Base-by-base conservation (phyloP, 352 stramenopile species). In the Peronospora farinosa region DNA sequence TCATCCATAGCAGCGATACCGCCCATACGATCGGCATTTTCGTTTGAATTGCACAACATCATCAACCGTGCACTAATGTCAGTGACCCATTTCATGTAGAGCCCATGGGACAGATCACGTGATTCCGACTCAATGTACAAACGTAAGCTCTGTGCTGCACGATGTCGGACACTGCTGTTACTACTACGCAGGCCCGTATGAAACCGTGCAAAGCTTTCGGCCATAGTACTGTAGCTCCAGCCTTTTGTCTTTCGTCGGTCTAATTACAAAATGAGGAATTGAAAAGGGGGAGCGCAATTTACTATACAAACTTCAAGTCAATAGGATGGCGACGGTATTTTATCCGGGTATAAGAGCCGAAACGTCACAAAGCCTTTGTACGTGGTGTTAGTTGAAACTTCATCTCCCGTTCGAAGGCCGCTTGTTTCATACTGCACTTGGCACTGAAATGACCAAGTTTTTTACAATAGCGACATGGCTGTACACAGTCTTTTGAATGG, bases 1-100 rank as follows among this genome's bases (percentile, higher is more conserved):
- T 94, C 78, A 63, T 94, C 84, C 84, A 94, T 94, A 54, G 84
- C 84, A 3, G 80, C 78, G 57, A 94, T 92, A 45, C 81, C 84
- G 40, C 78, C 81, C 72, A 91, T 89, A 43, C 80, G 78, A 48
- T 94, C 84, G 15, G 76, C 60, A 33, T 62, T 75, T 56, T 94
- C 84, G 47, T 65, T 75, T 46, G 72, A 75, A 63, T 92, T 91
- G 60, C 82, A 89, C 49, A 92, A 65, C 42, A 88, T 74, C 73
- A 92, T 90, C 50, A 94, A 77, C 13, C 76, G 73, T 40, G 78
- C 54, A 47, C 77, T 89, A 40, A 94, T 84, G 53, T 86, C 78
- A n/a, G 73, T 80, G 19, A 94, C 79, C 75, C 79, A 89, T 45
- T 89, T 91, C 72, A 90, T 84, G 57, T 94, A 94, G 32, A 87